Evolutionary conservation across 148 eudicot species (phyloP).

Genomic region (Cornus suecica): DNA sequence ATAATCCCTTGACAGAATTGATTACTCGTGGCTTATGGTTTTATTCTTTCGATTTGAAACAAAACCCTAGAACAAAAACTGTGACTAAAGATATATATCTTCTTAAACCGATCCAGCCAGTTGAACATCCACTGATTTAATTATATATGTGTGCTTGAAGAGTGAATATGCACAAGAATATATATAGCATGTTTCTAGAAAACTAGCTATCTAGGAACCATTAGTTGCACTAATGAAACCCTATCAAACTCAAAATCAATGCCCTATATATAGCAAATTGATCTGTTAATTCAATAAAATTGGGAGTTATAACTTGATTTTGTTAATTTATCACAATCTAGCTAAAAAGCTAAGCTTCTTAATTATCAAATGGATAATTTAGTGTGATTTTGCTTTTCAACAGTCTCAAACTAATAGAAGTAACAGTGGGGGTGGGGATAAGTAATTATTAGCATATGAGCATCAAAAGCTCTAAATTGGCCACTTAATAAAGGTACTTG

Average conservation of each 20-base stretch:
- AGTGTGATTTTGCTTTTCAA: constrained; percentile 8
- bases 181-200: background rate
- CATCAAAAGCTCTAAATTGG: background rate
- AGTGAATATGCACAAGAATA: too few relatives aligned
- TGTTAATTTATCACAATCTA: background rate
- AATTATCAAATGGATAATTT: background rate
- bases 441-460: background rate
- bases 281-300: too few relatives aligned
- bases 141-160: too few relatives aligned
- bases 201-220: background rate
- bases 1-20: too few relatives aligned
- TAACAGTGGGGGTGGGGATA: background rate
- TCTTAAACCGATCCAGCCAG: too few relatives aligned
- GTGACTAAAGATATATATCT: too few relatives aligned
- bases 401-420: background rate
- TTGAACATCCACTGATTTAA: too few relatives aligned
- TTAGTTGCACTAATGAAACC: background rate
- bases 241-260: too few relatives aligned
- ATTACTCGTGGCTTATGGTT: too few relatives aligned
- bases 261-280: too few relatives aligned
- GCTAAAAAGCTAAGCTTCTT: background rate
- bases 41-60: too few relatives aligned
- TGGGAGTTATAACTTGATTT: too few relatives aligned
- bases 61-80: background rate
- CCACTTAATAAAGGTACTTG: background rate